A percentile compares a stretch with the other conserved stretches of the same genome.
phyloP scores from a whole-genome alignment of 2,329 filamentous ascomycete species.

The Epichloe aotearoae region DNA sequence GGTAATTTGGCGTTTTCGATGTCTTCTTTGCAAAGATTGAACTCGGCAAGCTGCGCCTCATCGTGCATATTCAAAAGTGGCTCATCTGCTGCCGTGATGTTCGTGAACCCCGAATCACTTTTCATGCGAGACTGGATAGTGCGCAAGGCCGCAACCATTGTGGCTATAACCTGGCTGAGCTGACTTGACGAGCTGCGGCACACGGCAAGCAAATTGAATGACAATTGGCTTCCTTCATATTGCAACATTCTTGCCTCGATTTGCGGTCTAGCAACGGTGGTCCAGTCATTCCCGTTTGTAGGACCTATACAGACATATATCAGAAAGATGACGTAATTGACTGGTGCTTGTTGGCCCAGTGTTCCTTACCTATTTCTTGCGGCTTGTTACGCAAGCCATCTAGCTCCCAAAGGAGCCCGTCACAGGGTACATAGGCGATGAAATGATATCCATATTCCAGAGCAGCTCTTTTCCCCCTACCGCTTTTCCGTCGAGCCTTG shows the following conservation, averaged over 20 bases:
- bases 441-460: slow-evolving; percentile 69
- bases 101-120: slow-evolving; percentile 9
- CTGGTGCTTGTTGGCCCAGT: neutral
- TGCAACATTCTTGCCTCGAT: slow-evolving; percentile 56
- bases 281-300: slow-evolving; percentile 42
- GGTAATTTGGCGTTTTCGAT: slow-evolving; percentile 13
- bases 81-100: slow-evolving; percentile 12
- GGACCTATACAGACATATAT: slow-evolving; percentile 5
- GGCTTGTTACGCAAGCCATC: slow-evolving; percentile 71
- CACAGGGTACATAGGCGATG: slow-evolving; percentile 70
- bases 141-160: slow-evolving; percentile 26
- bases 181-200: slow-evolving; percentile 49
- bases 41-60: slow-evolving; percentile 16
- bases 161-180: slow-evolving; percentile 33
- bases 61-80: slow-evolving; percentile 12
- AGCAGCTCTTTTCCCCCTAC: slow-evolving; percentile 27
- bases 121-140: slow-evolving; percentile 22
- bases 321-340: neutral
- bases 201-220: slow-evolving; percentile 69
- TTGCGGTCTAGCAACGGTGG: slow-evolving; percentile 46
- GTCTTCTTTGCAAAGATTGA: slow-evolving; percentile 15
- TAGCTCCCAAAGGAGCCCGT: slow-evolving; percentile 71
- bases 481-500: slow-evolving; percentile 17
- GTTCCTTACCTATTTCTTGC: slow-evolving; percentile 20
- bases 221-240: slow-evolving; percentile 49